phyloP scores from a whole-genome alignment of 352 stramenopile genomes.

The Blastocystis sp. region DNA sequence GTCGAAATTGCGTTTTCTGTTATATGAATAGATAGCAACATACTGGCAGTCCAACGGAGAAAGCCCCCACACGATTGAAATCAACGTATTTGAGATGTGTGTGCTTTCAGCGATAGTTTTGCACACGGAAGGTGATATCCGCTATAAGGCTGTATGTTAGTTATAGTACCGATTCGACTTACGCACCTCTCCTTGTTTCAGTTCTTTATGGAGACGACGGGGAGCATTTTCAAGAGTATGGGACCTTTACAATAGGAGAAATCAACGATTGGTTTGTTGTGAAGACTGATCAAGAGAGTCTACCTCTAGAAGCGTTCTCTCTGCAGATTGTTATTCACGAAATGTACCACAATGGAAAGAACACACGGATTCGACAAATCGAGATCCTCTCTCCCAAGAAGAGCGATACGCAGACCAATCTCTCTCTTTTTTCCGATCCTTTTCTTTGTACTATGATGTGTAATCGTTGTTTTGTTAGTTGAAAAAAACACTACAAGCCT shows the following conservation, averaged over 20 bases:
- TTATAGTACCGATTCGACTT: conserved; percentile 21
- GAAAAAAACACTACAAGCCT: background rate
- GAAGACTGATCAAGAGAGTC: background rate
- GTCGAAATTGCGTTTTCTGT: background rate
- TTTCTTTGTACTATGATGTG: background rate
- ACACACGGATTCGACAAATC: conserved; percentile 24
- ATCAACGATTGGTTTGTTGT: conserved; percentile 35
- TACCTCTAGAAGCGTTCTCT: background rate
- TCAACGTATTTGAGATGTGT: background rate
- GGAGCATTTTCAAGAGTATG: background rate
- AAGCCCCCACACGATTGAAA: background rate
- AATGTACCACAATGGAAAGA: conserved; percentile 56
- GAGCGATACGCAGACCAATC: background rate
- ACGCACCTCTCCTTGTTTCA: conserved; percentile 19
- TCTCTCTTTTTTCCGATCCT: background rate
- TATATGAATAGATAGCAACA: conserved; percentile 7
- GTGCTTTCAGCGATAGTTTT: background rate
- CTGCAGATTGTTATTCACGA: conserved; percentile 35
- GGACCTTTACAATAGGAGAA: conserved; percentile 1
- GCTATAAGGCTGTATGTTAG: background rate
- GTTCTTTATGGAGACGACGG: conserved; percentile 30
- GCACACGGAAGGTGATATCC: conserved; percentile 17
- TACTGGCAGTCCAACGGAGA: conserved; percentile 50
- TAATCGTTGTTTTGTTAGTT: background rate
- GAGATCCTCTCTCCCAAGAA: conserved; percentile 28